Conservation (phyloP, 306 rosid genomes). For the Neltuma alba region DNA sequence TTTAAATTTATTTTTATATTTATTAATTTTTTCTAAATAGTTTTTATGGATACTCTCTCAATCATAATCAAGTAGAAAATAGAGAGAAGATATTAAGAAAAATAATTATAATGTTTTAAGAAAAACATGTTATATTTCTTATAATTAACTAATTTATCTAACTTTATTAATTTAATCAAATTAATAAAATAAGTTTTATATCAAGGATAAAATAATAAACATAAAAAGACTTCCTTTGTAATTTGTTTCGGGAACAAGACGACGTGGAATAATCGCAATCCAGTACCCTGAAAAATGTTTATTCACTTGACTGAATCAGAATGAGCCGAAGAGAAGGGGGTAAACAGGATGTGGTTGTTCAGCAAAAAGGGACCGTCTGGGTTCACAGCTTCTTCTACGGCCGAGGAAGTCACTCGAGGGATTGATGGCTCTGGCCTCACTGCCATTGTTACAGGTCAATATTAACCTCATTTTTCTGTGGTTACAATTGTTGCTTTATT, state of each 20-base stretch:
- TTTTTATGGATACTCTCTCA: too few relatives aligned
- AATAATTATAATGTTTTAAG: too few relatives aligned
- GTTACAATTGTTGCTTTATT: neutral
- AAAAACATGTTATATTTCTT: too few relatives aligned
- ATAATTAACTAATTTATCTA: too few relatives aligned
- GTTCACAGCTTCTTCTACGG: conserved; percentile 59
- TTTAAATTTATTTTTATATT: too few relatives aligned
- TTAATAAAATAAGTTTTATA: too few relatives aligned
- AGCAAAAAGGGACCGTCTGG: conserved; percentile 51
- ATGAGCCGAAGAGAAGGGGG: neutral
- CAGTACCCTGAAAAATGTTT: neutral
- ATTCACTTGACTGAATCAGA: neutral
- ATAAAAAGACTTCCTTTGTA: neutral
- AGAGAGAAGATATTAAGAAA: too few relatives aligned
- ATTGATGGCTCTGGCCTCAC: conserved; percentile 58
- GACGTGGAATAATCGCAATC: neutral
- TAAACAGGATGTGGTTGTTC: conserved; percentile 45
- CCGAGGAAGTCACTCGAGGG: conserved; percentile 61
- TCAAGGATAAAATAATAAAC: neutral
- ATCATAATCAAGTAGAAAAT: too few relatives aligned
- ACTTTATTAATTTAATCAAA: too few relatives aligned
- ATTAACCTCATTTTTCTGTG: neutral
- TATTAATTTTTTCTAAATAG: too few relatives aligned
- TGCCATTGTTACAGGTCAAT: conserved; percentile 64
- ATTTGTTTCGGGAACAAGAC: neutral